phyloP scores from a whole-genome alignment of 2,329 filamentous ascomycete species.

The Cladosporium sp. region DNA sequence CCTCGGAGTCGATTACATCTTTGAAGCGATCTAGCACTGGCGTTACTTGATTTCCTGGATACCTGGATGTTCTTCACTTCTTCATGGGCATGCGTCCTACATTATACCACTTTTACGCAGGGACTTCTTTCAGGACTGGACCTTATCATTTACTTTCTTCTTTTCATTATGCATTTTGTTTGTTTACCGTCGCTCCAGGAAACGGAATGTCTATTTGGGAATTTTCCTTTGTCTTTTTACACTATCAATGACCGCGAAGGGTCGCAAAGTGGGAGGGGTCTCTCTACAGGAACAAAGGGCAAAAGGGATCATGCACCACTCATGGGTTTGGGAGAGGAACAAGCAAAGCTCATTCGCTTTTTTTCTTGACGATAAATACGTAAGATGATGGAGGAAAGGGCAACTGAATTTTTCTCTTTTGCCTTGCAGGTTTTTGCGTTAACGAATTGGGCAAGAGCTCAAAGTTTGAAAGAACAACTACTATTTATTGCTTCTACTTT shows the following conservation, averaged over 20 bases:
- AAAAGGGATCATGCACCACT: not conserved
- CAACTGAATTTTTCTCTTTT: not conserved
- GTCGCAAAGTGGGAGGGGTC: not conserved
- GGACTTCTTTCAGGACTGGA: constrained; percentile 8
- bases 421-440: constrained; percentile 3
- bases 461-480: not conserved
- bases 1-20: constrained; percentile 16
- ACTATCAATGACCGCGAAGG: not conserved
- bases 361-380: constrained; percentile 3
- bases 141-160: constrained; percentile 1
- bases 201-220: not conserved
- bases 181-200: constrained; percentile 14
- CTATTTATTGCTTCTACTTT: not conserved
- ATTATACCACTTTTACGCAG: constrained; percentile 12
- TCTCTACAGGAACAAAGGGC: not conserved
- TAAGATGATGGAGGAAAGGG: not conserved
- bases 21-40: constrained; percentile 31
- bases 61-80: constrained; percentile 16
- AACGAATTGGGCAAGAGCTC: not conserved
- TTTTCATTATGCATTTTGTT: not conserved
- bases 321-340: not conserved
- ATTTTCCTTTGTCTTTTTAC: constrained; percentile 11
- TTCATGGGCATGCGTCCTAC: not conserved
- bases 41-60: constrained; percentile 18
- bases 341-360: constrained; percentile 7